A percentile compares a stretch with the other conserved stretches of the same genome.
phyloP scores from a whole-genome alignment of 495 filamentous ascomycete species.

The Neurospora sp. region DNA sequence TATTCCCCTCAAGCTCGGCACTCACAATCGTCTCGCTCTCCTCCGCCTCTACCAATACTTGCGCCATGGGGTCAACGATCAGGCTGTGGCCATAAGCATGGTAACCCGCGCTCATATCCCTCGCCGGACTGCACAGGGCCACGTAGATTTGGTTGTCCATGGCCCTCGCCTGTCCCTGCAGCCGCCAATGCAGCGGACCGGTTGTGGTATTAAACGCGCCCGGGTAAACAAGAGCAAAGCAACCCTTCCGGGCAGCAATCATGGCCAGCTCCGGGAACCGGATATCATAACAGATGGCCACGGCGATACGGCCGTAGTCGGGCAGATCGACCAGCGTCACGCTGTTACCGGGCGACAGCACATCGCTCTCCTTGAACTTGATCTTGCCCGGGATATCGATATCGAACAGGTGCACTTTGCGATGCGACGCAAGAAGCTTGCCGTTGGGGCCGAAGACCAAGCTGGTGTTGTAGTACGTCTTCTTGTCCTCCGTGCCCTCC shows the following conservation, averaged over 20 bases:
- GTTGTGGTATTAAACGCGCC: constrained; percentile 95
- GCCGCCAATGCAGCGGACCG: constrained; percentile 80
- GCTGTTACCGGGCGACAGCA: constrained; percentile 71
- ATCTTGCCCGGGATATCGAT: constrained; percentile 97
- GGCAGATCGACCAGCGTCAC: constrained; percentile 74
- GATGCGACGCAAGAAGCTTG: constrained; percentile 68
- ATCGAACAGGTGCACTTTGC: constrained; percentile 97
- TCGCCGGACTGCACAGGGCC: constrained; percentile 80
- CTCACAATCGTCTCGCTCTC: constrained; percentile 68
- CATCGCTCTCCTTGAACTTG: constrained; percentile 79
- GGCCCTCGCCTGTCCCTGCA: constrained; percentile 73
- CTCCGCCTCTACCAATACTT: constrained; percentile 61
- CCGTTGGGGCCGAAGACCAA: constrained; percentile 74
- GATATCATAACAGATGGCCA: constrained; percentile 96
- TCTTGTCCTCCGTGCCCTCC: constrained; percentile 14
- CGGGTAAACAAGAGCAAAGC: constrained; percentile 81
- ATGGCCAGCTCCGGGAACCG: constrained; percentile 92
- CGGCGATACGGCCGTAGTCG: constrained; percentile 71
- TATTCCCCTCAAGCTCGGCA: constrained; percentile 59
- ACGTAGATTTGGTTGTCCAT: constrained; percentile 95
- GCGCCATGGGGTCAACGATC: constrained; percentile 81
- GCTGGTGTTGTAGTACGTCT: constrained; percentile 86
- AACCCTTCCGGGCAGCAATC: constrained; percentile 64
- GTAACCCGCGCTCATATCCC: constrained; percentile 68
- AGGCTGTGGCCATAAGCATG: constrained; percentile 88